A percentile compares a stretch with the other conserved stretches of the same genome.
Evolutionary conservation across 495 filamentous ascomycete genomes (phyloP).

Genomic region (Rhypophila decipiens): DNA sequence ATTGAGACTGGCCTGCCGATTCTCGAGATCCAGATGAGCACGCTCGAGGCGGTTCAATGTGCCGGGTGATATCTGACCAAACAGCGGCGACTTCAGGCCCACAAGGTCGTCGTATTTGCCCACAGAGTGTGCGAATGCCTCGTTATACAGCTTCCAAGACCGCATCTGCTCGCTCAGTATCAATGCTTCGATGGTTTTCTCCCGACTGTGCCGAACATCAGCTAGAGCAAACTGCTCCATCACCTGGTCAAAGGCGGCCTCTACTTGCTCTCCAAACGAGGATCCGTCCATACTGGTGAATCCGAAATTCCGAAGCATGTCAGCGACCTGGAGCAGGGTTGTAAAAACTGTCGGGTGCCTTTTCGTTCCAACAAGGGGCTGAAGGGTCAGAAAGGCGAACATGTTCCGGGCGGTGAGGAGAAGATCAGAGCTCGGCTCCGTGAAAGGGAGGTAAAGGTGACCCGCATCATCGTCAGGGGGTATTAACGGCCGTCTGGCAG

Average conservation of each 20-base stretch:
- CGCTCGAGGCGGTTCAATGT: constrained; percentile 78
- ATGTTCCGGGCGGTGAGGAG: constrained; percentile 79
- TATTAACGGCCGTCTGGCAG: constrained; percentile 35
- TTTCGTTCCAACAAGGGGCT: constrained; percentile 72
- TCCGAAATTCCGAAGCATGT: constrained; percentile 62
- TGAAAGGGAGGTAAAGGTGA: constrained; percentile 62
- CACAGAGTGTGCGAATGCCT: constrained; percentile 88
- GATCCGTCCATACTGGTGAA: constrained; percentile 78
- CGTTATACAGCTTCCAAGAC: constrained; percentile 75
- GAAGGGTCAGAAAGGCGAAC: constrained; percentile 79
- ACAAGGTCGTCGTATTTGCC: constrained; percentile 77
- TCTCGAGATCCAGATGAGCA: constrained; percentile 69
- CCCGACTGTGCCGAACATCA: constrained; percentile 75
- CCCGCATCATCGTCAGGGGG: constrained; percentile 40
- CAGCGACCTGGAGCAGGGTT: constrained; percentile 66
- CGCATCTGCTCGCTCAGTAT: constrained; percentile 81
- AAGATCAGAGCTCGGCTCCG: constrained; percentile 50
- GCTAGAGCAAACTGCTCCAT: constrained; percentile 68
- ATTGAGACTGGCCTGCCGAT: constrained; percentile 59
- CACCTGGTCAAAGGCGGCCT: constrained; percentile 67
- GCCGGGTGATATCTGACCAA: constrained; percentile 55
- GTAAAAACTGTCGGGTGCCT: constrained; percentile 61
- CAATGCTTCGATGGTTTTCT: constrained; percentile 86
- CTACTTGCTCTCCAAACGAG: constrained; percentile 71
- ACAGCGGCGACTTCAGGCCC: constrained; percentile 61